Conservation (phyloP, 352 stramenopile genomes). For the Phytophthora hibernalis region DNA sequence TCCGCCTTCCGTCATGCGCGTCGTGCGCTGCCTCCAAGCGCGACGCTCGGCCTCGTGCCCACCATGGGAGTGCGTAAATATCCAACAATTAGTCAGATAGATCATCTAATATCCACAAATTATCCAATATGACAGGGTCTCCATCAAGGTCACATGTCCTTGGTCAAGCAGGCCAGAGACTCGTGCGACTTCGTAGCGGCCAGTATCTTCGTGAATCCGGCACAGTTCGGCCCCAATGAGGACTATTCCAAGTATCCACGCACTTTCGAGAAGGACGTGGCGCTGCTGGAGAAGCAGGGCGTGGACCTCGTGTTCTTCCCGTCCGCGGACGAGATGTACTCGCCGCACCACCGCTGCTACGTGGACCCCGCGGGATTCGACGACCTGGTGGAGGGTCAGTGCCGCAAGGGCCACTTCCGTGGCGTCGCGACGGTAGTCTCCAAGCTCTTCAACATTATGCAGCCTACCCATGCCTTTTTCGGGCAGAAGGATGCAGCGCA, state of each 20-base stretch:
- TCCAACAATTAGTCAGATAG: neutral
- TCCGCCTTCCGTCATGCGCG: constrained; percentile 59
- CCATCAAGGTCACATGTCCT: constrained; percentile 95
- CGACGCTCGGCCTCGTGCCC: constrained; percentile 96
- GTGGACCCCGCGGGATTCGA: constrained; percentile 96
- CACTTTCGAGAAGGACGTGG: constrained; percentile 94
- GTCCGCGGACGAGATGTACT: constrained; percentile 89
- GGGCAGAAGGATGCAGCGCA: constrained; percentile 99
- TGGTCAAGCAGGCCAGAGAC: constrained; percentile 87
- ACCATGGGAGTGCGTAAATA: constrained; percentile 96
- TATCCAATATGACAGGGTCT: constrained; percentile 72
- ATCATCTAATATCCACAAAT: neutral
- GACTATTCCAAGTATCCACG: constrained; percentile 99
- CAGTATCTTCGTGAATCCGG: constrained; percentile 99
- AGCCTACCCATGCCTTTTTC: constrained; percentile 97
- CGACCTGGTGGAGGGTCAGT: constrained; percentile 91
- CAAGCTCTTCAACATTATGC: constrained; percentile 99
- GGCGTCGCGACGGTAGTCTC: constrained; percentile 99
- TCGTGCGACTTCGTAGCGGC: constrained; percentile 95
- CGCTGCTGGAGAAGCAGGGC: constrained; percentile 81
- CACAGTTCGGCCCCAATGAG: constrained; percentile 98
- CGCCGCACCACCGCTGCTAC: constrained; percentile 83
- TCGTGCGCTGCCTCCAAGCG: constrained; percentile 49
- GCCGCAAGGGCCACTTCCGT: constrained; percentile 96
- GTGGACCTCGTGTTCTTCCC: constrained; percentile 94